phyloP scores from a whole-genome alignment of 768 basidiomycete species.

The Serendipita vermifera region DNA sequence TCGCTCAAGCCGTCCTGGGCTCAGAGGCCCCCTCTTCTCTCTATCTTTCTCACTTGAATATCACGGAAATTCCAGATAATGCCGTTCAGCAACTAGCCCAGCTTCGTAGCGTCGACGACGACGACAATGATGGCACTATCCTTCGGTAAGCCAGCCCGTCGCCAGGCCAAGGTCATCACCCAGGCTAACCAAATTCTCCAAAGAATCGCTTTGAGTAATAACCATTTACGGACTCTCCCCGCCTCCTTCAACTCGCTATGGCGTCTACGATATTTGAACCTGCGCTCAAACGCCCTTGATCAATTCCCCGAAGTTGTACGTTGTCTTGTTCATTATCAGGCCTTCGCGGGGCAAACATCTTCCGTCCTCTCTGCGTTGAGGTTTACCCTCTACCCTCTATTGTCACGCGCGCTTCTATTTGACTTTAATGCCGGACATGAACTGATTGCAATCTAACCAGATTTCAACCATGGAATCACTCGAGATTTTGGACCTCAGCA shows the following conservation, averaged over 20 bases:
- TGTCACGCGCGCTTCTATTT: background rate
- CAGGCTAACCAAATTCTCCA: background rate
- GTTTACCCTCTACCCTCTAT: background rate
- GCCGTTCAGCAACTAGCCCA: slow-evolving; percentile 68
- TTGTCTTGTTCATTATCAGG: slow-evolving; percentile 16
- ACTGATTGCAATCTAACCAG: slow-evolving; percentile 30
- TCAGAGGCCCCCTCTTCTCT: slow-evolving; percentile 72
- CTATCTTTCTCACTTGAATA: slow-evolving; percentile 63
- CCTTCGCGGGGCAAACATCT: slow-evolving; percentile 14
- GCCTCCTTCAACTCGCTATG: slow-evolving; percentile 58
- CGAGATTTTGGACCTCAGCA: slow-evolving; percentile 88
- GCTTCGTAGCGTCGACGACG: slow-evolving; percentile 34
- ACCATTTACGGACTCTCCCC: slow-evolving; percentile 67
- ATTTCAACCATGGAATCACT: slow-evolving; percentile 72
- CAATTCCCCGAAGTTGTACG: slow-evolving; percentile 79
- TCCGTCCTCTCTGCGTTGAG: slow-evolving; percentile 3
- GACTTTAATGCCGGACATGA: background rate
- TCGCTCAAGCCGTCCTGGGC: slow-evolving; percentile 47
- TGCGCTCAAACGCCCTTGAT: slow-evolving; percentile 71
- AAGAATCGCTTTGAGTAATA: slow-evolving; percentile 79
- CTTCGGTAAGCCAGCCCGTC: slow-evolving; percentile 38
- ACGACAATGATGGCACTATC: slow-evolving; percentile 40
- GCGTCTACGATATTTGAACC: slow-evolving; percentile 70
- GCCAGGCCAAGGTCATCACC: slow-evolving; percentile 18
- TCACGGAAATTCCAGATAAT: slow-evolving; percentile 61